Evolutionary conservation across 495 filamentous ascomycete species (phyloP), one percentile per base, ranked within the genome.

Genomic region (Thermothielavioides terrestris): DNA sequence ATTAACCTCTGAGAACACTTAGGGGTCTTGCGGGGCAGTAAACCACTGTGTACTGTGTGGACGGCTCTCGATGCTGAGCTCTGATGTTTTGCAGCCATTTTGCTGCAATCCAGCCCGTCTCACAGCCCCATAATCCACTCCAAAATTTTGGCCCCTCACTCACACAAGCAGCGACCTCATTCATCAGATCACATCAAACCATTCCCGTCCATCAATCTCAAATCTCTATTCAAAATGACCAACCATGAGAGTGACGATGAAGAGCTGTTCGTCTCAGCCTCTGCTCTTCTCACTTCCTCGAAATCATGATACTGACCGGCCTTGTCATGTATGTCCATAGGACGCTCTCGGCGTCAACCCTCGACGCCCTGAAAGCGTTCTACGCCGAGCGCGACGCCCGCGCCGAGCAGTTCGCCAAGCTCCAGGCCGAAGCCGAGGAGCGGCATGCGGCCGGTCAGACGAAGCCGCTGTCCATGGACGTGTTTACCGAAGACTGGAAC

Each of bases 401-500:
- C 23, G 67, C 75, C 42, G 72, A 79, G 49, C 73, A 79, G 42
- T 86, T 89, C 52, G 79, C 84, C 56, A 82, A 80, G 53, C 65
- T 62, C 31, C 72, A 65, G 71, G 73, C 50, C 32, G 72, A 64
- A 28, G 72, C 67, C n/a, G 77, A 71, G 62, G 66, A 68, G 53
- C 67, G 57, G 48, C 68, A 66, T 50, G 57, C 45, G 6, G 48
- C 42, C 9, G 27, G 17, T 12, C 39, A 22, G 59, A 60, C 6
- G 44, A 37, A 46, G 23, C 30, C 67, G 32, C 52, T 85, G 26
- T 80, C 75, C 6, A 91, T 91, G 75, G 81, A 84, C 3, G 69
- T 76, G 12, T 91, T 91, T 62, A 67, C 70, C 1, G 86, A 91
- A 68, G 83, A 90, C 62, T 91, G 86, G 86, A 84, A 89, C 49